Base-by-base conservation (phyloP, 192 early-diverging fungal genomes). In the Entomortierella lignicola region DNA sequence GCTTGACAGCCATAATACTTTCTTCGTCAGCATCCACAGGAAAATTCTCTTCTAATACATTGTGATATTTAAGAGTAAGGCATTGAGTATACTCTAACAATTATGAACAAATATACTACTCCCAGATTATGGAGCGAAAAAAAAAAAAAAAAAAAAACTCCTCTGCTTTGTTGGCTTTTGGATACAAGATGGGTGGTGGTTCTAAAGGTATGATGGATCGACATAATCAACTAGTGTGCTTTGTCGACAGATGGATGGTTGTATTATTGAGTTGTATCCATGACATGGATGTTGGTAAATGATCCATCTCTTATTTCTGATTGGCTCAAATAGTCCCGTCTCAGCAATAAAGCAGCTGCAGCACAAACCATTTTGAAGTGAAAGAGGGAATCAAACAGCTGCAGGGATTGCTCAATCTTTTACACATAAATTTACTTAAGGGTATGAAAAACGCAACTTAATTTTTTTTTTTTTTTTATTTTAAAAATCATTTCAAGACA, bases 21-120 rank as follows among this genome's bases (percentile, higher is more conserved):
- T 69, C 70, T 18, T 82, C 83, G 13, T 80, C 74, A 21, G 67
- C 80, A 54, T 81, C 60, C 21, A 72, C 58, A 29, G 87, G 70
- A 44, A 84, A 86, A 53, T 85, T 69, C 4, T 81, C 69, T 54
- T 81, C 83, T 77, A 85, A 75, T n/a, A n/a, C n/a, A n/a, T n/a
- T n/a, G n/a, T n/a, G n/a, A n/a, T n/a, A n/a, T n/a, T n/a, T n/a
- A n/a, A n/a, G n/a, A n/a, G n/a, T n/a, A n/a, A n/a, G n/a, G n/a
- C n/a, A n/a, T n/a, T n/a, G n/a, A n/a, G n/a, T n/a, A n/a, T n/a
- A n/a, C n/a, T n/a, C n/a, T n/a, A n/a, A n/a, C n/a, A n/a, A n/a
- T n/a, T n/a, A n/a, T n/a, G n/a, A n/a, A n/a, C n/a, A n/a, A n/a
- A n/a, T n/a, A n/a, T n/a, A n/a, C n/a, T n/a, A n/a, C n/a, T n/a